These are phyloP conservation scores for Vitis rupestris DNA, from an alignment of 164 flowering plant species.

Conservation along the genomic window DNA sequence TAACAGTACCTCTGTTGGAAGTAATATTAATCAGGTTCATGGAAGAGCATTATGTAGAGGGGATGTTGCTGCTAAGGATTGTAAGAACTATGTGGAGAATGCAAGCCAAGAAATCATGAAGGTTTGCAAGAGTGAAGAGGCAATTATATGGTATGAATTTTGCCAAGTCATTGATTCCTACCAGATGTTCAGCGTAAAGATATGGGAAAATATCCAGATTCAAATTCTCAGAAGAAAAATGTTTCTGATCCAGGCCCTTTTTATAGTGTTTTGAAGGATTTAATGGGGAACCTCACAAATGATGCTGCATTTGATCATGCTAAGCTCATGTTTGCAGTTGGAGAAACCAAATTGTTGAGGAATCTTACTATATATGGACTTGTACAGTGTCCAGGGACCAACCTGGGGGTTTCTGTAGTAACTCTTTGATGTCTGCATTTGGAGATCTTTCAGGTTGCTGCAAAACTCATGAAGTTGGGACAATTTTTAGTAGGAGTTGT, in stretches of 20 bases:
- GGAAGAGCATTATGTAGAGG: conserved; percentile 37
- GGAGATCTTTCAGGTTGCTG: too few species aligned
- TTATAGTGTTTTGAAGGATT: background rate
- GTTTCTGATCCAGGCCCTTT: conserved; percentile 4
- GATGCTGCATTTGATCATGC: too few species aligned
- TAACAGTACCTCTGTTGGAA: conserved; percentile 22
- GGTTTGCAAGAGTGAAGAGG: conserved; percentile 11
- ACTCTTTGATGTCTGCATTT: too few species aligned
- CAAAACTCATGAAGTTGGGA: too few species aligned
- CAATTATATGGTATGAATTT: conserved; percentile 22
- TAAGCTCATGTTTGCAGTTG: too few species aligned
- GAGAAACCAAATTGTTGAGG: too few species aligned
- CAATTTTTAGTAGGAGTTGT: too few species aligned
- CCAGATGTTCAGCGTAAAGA: background rate
- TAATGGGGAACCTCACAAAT: conserved; percentile 1
- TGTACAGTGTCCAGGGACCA: too few species aligned
- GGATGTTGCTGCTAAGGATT: conserved; percentile 14
- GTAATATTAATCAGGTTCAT: conserved; percentile 15
- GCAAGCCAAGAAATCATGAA: conserved; percentile 9
- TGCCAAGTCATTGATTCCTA: conserved; percentile 27
- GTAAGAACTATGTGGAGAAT: conserved; percentile 17
- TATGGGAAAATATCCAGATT: conserved; percentile 4
- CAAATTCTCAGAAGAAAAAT: background rate
- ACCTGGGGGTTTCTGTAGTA: too few species aligned
- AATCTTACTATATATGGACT: too few species aligned